Conservation (phyloP, 2,329 filamentous ascomycete genomes). For the Neofusicoccum laricinum region DNA sequence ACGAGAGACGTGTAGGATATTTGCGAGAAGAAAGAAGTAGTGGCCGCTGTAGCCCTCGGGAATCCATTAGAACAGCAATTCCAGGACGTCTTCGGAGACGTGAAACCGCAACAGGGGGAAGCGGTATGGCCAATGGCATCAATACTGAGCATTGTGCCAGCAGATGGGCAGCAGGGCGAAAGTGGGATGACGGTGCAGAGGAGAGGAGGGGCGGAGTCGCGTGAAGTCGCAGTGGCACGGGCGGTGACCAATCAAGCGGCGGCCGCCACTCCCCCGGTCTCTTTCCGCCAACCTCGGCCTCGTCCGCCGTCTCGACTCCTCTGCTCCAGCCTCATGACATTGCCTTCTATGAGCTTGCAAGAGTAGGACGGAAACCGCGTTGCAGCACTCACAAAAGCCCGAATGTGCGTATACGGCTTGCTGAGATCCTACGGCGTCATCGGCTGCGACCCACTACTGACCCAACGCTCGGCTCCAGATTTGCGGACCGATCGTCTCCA, state of each 20-base stretch:
- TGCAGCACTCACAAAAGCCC: not conserved
- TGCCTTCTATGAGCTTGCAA: not conserved
- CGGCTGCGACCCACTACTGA: not conserved
- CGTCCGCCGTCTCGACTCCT: slow-evolving; percentile 12
- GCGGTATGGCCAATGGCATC: too few relatives aligned
- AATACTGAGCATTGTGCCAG: too few relatives aligned
- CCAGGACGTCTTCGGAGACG: too few relatives aligned
- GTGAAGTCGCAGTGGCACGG: not conserved
- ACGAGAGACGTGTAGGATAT: too few relatives aligned
- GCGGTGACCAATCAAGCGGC: not conserved
- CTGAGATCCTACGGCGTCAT: not conserved
- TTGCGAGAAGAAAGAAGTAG: too few relatives aligned
- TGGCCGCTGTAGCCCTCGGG: too few relatives aligned
- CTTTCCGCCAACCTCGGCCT: slow-evolving; percentile 18
- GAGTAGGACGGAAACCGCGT: not conserved
- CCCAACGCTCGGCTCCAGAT: not conserved
- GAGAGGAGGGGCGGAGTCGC: not conserved
- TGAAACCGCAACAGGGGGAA: too few relatives aligned
- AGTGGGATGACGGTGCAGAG: not conserved
- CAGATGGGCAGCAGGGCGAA: not conserved
- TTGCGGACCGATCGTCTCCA: not conserved
- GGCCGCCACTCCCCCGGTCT: not conserved
- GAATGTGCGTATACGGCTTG: not conserved
- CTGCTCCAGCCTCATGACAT: slow-evolving; percentile 12
- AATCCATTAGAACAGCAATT: too few relatives aligned